Evolutionary conservation across 2,329 filamentous ascomycete species (phyloP), one percentile per base, ranked within the genome.

Genomic region (Cladophialophora yegresii): DNA sequence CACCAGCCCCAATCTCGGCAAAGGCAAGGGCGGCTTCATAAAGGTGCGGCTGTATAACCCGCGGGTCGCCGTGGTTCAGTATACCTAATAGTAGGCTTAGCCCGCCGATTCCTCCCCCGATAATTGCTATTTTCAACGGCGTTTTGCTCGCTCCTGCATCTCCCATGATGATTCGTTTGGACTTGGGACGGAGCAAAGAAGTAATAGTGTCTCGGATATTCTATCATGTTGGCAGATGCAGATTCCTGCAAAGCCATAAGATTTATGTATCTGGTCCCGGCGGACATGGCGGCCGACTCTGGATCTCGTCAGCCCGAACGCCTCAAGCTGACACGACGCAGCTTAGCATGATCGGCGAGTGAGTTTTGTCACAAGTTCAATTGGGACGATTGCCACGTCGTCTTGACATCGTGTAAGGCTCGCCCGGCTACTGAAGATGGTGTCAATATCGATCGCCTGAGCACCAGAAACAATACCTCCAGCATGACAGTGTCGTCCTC

Each of bases 91-190:
- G 50, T 9, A 61, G 49, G 36, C 49, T 61, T 26, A 61, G 40
- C 26, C 58, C 58, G 23, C 49, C 58, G 20, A 61, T 61, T 20
- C 58, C 58, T 54, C 58, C 58, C 4, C 58, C 58, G 22, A 61
- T 40, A n/a, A 61, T 54, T 7, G 58, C 58, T 10, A 61, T 54
- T 23, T 33, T 47, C 58, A 61, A 7, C 22, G 58, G 58, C 10
- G 20, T 13, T 54, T 23, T 54, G 28, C 13, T 8, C 10, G 20
- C 58, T 36, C n/a, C 22, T n/a, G 51, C 49, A 33, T 49, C 40
- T 45, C 51, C 58, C 58, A 61, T 61, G 28, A 26, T 30, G 30
- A n/a, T 8, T 7, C 10, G 20, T 12, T 5, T 23, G 16, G 23
- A 23, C 13, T 30, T 9, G 20, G 10, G 10, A 33, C 16, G 22